A percentile compares a stretch with the other conserved stretches of the same genome.
Conservation (phyloP, 441 rosid species). For the Aquilaria agallochum region DNA sequence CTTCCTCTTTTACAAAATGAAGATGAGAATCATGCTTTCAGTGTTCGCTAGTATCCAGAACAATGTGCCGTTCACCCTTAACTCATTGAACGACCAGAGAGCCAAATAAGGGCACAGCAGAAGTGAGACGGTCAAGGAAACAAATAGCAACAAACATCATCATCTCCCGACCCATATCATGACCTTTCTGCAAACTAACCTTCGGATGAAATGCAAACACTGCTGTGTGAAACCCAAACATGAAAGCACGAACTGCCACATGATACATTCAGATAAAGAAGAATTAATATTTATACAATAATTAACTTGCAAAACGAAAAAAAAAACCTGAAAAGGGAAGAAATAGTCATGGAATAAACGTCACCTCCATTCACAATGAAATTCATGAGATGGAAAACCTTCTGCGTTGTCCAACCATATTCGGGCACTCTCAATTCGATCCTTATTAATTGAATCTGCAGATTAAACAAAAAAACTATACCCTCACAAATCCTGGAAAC, state of each 20-base stretch:
- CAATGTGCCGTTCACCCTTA: too few species aligned
- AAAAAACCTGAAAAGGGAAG: too few species aligned
- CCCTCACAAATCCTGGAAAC: too few species aligned
- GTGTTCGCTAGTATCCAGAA: too few species aligned
- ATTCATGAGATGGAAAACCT: slow-evolving; percentile 80
- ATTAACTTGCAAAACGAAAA: too few species aligned
- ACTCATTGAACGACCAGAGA: background rate
- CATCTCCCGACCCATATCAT: background rate
- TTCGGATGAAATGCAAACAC: slow-evolving; percentile 73
- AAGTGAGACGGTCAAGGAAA: background rate
- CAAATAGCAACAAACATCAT: background rate
- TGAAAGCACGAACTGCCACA: slow-evolving; percentile 77
- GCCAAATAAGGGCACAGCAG: background rate
- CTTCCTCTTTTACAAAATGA: too few species aligned
- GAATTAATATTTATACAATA: too few species aligned
- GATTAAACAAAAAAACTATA: slow-evolving; percentile 6
- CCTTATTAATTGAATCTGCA: slow-evolving; percentile 64
- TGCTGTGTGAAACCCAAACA: slow-evolving; percentile 83
- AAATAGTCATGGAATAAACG: background rate
- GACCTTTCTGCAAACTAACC: slow-evolving; percentile 45
- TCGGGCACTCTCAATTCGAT: slow-evolving; percentile 81
- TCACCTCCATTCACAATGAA: slow-evolving; percentile 78
- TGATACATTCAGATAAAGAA: too few species aligned
- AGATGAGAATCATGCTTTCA: too few species aligned
- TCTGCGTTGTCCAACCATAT: slow-evolving; percentile 80